Base-by-base conservation (phyloP, 1,284 basidiomycete species). In the Gymnopus androsaceus region DNA sequence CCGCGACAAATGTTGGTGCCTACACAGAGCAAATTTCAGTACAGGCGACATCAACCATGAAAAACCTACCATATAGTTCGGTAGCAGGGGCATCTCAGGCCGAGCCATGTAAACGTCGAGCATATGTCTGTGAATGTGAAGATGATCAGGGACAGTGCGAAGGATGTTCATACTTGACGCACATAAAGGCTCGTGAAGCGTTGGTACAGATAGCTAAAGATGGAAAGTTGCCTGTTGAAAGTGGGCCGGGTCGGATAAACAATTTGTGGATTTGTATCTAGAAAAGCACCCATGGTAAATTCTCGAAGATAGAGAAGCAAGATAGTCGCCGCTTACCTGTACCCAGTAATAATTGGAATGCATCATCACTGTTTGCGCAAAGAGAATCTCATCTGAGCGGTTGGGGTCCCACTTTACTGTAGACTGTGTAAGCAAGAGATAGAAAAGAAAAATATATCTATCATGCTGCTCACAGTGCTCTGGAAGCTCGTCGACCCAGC, bases 221-320 rank as follows among this genome's bases (percentile, higher is more conserved):
- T 72, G 67, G 55, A 74, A 75, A 17, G 68, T 71, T n/a, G 71
- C 63, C 55, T 72, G 73, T 71, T 66, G 42, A 57, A 7, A 30
- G 23, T 30, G 23, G 21, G 19, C 51, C 54, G 3, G 38, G 49
- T 3, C 47, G 78, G 42, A 84, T 81, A 68, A 83, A 83, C 0
- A 78, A 79, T 9, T 82, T 75, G 63, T 84, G 82, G 44, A 82
- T 75, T 33, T 78, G 70, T 58, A 90, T 88, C 60, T 17, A 38
- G 36, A 38, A 4, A n/a, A 9, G 5, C 14, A 14, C 14, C 14
- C 5, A 38, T 15, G 36, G 5, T 11, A 38, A 38, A n/a, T n/a
- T n/a, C n/a, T n/a, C n/a, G n/a, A n/a, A n/a, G n/a, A n/a, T n/a
- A n/a, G n/a, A n/a, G n/a, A n/a, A n/a, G n/a, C n/a, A n/a, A n/a